Evolutionary conservation across 768 basidiomycete genomes (phyloP).

Genomic region (Fomitopsis serialis): DNA sequence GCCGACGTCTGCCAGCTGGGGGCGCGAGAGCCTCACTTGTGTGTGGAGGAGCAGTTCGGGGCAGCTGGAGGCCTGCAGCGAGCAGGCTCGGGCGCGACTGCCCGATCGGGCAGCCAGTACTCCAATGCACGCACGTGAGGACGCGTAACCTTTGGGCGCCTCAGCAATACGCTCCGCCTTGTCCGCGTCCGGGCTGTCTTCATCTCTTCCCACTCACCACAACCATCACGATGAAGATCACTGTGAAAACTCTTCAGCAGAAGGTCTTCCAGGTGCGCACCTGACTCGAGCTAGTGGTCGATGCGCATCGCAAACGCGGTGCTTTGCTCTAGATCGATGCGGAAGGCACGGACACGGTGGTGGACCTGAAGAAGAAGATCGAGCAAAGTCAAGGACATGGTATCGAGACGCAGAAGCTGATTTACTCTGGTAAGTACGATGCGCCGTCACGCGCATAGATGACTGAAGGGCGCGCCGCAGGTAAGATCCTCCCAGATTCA

Average conservation of each 20-base stretch:
- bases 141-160: conserved; percentile 2
- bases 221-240: conserved; percentile 72
- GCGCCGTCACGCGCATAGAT: conserved; percentile 2
- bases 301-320: neutral
- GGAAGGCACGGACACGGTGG: conserved; percentile 71
- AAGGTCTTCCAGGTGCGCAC: conserved; percentile 76
- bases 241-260: conserved; percentile 92
- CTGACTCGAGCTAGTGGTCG: neutral
- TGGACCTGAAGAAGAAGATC: conserved; percentile 81
- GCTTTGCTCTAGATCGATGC: conserved; percentile 61
- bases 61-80: neutral
- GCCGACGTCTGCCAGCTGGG: neutral
- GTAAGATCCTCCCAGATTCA: conserved; percentile 85
- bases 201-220: neutral
- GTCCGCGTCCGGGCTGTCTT: neutral
- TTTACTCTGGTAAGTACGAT: conserved; percentile 70
- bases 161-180: neutral
- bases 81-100: neutral
- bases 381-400: conserved; percentile 67
- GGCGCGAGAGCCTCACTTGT: neutral
- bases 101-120: neutral
- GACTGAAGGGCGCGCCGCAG: conserved; percentile 33
- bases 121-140: conserved; percentile 1
- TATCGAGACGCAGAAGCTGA: conserved; percentile 80
- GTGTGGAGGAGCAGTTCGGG: neutral